These are phyloP conservation scores for Leccinum arenicola DNA, from an alignment of 768 basidiomycete species.

Conservation along the genomic window DNA sequence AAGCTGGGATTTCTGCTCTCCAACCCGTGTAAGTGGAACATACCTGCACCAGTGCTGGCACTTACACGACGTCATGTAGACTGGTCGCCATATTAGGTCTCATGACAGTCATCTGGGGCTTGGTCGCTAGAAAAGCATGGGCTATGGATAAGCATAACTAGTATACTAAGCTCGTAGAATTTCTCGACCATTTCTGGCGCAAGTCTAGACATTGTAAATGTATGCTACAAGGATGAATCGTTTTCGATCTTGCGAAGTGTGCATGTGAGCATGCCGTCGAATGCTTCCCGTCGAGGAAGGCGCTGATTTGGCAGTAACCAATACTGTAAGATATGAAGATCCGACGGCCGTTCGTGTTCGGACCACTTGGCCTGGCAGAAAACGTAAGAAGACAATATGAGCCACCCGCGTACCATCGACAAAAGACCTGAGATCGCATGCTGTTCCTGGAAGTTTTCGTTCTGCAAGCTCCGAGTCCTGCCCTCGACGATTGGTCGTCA, in stretches of 20 bases:
- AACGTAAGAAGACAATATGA: slow-evolving; percentile 1
- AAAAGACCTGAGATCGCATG: slow-evolving; percentile 83
- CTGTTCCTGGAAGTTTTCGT: slow-evolving; percentile 84
- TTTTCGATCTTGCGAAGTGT: slow-evolving; percentile 93
- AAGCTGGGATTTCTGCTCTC: slow-evolving; percentile 41
- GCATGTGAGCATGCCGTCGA: slow-evolving; percentile 82
- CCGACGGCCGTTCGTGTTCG: slow-evolving; percentile 45
- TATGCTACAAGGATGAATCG: slow-evolving; percentile 23
- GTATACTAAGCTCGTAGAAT: not conserved
- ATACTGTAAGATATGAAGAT: not conserved
- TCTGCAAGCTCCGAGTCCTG: slow-evolving; percentile 44
- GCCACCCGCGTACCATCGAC: slow-evolving; percentile 66
- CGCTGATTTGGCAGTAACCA: too few relatives aligned
- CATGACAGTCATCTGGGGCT: slow-evolving; percentile 39
- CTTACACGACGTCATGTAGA: slow-evolving; percentile 1
- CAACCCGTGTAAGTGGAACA: slow-evolving; percentile 45
- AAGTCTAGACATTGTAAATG: not conserved
- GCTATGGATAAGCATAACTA: slow-evolving; percentile 2
- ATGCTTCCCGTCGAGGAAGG: too few relatives aligned
- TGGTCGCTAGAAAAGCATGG: slow-evolving; percentile 31
- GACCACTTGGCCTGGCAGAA: slow-evolving; percentile 76
- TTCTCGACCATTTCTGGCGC: not conserved
- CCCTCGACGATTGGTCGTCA: slow-evolving; percentile 72
- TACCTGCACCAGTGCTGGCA: not conserved
- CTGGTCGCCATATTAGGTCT: slow-evolving; percentile 37